Conservation (phyloP, 441 rosid species). For the Jatropha multifida region DNA sequence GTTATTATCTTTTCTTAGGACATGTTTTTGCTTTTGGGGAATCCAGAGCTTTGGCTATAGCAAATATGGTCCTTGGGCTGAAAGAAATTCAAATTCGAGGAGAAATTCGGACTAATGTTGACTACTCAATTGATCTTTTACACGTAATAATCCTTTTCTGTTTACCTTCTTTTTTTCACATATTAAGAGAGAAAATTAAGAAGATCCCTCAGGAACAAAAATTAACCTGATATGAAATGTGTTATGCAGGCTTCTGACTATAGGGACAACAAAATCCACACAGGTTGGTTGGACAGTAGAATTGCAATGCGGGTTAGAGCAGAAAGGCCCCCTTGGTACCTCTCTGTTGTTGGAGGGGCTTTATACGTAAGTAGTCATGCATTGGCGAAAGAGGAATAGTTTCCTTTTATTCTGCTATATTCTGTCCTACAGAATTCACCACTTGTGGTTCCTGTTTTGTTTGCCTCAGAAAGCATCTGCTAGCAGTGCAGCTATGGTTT, state of each 20-base stretch:
- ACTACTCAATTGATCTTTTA: constrained; percentile 94
- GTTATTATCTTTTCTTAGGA: constrained; percentile 49
- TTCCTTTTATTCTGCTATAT: background rate
- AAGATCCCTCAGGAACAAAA: constrained; percentile 18
- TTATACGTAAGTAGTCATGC: constrained; percentile 66
- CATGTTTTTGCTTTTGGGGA: constrained; percentile 99
- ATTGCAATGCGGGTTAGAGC: constrained; percentile 99
- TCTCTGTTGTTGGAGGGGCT: constrained; percentile 99
- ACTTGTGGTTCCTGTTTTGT: constrained; percentile 20
- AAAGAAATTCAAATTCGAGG: constrained; percentile 99
- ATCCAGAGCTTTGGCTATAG: constrained; percentile 97
- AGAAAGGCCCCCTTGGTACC: constrained; percentile 99
- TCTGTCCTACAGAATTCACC: background rate
- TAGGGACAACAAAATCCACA: constrained; percentile 95
- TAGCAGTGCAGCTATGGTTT: constrained; percentile 94
- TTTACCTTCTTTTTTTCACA: background rate
- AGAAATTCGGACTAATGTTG: constrained; percentile 97
- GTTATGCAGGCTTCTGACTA: constrained; percentile 87
- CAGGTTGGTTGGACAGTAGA: constrained; percentile 99
- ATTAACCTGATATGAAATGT: constrained; percentile 26
- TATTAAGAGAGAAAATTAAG: background rate
- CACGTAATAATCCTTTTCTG: constrained; percentile 54
- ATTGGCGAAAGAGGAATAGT: constrained; percentile 1
- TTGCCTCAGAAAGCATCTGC: constrained; percentile 91
- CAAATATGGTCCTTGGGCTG: constrained; percentile 99